These are phyloP conservation scores for Penicillium chermesinum DNA, from an alignment of 495 filamentous ascomycete species.

Conservation along the genomic window DNA sequence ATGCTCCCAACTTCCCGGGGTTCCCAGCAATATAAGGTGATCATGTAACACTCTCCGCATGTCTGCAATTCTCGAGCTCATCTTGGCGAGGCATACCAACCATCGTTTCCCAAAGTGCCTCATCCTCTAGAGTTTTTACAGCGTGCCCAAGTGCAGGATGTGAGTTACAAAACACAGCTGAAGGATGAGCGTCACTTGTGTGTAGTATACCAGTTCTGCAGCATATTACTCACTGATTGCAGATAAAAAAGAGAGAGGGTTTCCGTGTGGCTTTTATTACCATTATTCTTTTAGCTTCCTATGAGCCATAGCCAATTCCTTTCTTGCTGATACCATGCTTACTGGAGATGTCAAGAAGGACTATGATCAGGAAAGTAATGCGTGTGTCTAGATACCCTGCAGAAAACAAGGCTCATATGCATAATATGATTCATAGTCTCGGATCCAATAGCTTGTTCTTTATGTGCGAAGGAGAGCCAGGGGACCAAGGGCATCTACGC, in stretches of 20 bases:
- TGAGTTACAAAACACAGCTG: not conserved
- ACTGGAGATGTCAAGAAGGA: not conserved
- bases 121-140: too few relatives aligned
- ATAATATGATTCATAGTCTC: too few relatives aligned
- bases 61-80: slow-evolving; percentile 4
- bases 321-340: not conserved
- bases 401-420: too few relatives aligned
- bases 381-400: too few relatives aligned
- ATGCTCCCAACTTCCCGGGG: slow-evolving; percentile 6
- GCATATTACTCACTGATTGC: not conserved
- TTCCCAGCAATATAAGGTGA: slow-evolving; percentile 1
- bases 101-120: not conserved
- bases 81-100: not conserved
- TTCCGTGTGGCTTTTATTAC: not conserved
- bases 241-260: not conserved
- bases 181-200: not conserved
- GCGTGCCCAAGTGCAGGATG: slow-evolving; percentile 1
- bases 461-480: too few relatives aligned
- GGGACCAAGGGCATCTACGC: too few relatives aligned
- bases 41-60: slow-evolving; percentile 3
- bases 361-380: not conserved
- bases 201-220: not conserved
- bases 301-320: not conserved
- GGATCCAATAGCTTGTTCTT: too few relatives aligned
- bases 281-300: not conserved